Base-by-base conservation (phyloP, 805 yeast species). In the Clavispora fructus region DNA sequence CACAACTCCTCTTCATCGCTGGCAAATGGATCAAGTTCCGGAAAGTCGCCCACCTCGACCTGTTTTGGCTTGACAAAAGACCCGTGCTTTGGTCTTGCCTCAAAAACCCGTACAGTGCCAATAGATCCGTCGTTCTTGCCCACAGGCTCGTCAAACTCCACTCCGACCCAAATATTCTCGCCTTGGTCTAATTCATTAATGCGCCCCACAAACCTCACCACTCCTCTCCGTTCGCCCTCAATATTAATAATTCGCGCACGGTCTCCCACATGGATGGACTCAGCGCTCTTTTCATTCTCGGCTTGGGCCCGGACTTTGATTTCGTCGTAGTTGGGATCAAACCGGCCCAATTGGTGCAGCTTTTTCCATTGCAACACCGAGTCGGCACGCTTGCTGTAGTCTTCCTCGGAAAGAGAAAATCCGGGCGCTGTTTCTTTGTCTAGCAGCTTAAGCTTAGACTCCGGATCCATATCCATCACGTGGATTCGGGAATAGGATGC, bases 61-160 rank as follows among this genome's bases (percentile, higher is more conserved):
- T 71, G 75, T 10, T 62, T 64, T 0, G 97, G 95, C 48, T 78
- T 78, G 12, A 90, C 79, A 62, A 92, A 88, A 6, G 89, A 81
- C 6, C 97, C 97, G 57, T 87, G 82, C 17, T 75, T 75, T 6
- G 58, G 57, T 6, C 69, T 67, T 29, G 89, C 79, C 5, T 67
- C 58, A 59, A 92, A 91, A 52, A 86, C 76, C 31, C 72, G 57
- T 1, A 54, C 60, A 0, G 87, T 90, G 31, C 80, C 78, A 35
- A 89, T 68, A 17, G 79, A 65, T 0, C 98, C 98, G 58, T 88
- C 80, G 58, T 91, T 88, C 62, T 85, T 88, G 6, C 98, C 98
- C 7, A 78, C 76, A 0, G 97, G 92, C 54, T 86, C 89, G 55
- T 87, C 94, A 45, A 90, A 82, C 55, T 83, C 87, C 4, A 92